Evolutionary conservation across 139 green algal species (phyloP).

Genomic region (Chlorokybus atmophyticus): DNA sequence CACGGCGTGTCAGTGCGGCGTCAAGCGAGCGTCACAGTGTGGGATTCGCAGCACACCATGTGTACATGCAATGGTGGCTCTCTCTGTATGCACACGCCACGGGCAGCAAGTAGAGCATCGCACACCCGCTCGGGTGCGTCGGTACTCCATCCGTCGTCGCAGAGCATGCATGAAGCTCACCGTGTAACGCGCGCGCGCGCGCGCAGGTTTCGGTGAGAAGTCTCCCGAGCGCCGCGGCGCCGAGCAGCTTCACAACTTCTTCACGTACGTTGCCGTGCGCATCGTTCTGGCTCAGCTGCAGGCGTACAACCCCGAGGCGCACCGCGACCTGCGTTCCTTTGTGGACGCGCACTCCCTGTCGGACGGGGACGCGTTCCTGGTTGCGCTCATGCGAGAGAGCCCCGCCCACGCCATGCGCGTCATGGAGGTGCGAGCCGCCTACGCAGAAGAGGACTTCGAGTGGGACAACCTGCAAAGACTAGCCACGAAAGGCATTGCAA

Average conservation of each 20-base stretch:
- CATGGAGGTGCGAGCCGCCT: constrained; percentile 7
- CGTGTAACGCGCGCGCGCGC: too few relatives aligned
- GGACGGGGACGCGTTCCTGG: constrained; percentile 17
- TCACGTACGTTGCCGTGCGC: constrained; percentile 19
- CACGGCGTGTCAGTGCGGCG: too few relatives aligned
- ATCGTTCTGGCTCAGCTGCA: constrained; percentile 22
- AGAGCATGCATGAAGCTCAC: too few relatives aligned
- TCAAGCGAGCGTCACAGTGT: too few relatives aligned
- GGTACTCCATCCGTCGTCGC: too few relatives aligned
- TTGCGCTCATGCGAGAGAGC: constrained; percentile 11
- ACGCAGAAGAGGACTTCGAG: constrained; percentile 17
- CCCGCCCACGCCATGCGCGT: constrained; percentile 6
- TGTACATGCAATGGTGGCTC: too few relatives aligned
- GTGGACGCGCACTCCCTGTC: constrained; percentile 8
- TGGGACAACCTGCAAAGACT: constrained; percentile 15
- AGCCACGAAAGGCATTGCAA: too few relatives aligned
- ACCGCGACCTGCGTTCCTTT: constrained; percentile 16
- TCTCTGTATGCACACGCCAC: too few relatives aligned
- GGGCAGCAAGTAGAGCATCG: too few relatives aligned
- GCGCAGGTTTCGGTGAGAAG: constrained; percentile 19
- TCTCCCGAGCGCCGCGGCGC: constrained; percentile 14
- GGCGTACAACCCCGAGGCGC: constrained; percentile 19
- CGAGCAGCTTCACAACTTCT: constrained; percentile 24
- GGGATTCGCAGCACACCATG: too few relatives aligned
- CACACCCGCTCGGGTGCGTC: too few relatives aligned